A percentile compares a stretch with the other conserved stretches of the same genome.
Conservation (phyloP, 179 eudicot genomes). For the Silene coronaria region DNA sequence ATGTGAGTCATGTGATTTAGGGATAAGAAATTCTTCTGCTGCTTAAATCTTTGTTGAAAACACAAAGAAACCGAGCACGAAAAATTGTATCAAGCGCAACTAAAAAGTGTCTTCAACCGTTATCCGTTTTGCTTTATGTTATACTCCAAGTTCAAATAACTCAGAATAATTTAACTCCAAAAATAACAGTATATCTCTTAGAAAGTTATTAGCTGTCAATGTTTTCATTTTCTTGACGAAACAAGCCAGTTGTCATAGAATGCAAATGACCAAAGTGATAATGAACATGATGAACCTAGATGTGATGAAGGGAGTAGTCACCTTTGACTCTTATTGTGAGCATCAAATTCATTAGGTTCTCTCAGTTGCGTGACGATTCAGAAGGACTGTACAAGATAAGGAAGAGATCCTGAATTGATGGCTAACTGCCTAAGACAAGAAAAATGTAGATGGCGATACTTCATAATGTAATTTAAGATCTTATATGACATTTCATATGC, state of each 20-base stretch:
- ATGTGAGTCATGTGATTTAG: not conserved
- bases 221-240: too few species aligned
- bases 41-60: not conserved
- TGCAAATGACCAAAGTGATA: not conserved
- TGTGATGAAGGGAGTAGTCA: not conserved
- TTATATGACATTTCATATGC: not conserved
- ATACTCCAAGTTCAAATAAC: too few species aligned
- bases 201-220: too few species aligned
- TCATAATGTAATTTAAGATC: not conserved
- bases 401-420: not conserved
- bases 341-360: not conserved
- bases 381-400: not conserved
- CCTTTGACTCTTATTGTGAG: not conserved
- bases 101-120: too few species aligned
- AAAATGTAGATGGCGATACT: not conserved
- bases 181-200: too few species aligned
- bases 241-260: not conserved
- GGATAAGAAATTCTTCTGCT: slow-evolving; percentile 17
- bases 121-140: too few species aligned
- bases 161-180: too few species aligned
- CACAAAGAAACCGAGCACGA: not conserved
- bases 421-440: slow-evolving; percentile 2
- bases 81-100: not conserved
- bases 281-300: slow-evolving; percentile 2
- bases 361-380: slow-evolving; percentile 7